These are phyloP conservation scores for Lichenothelia convexa DNA, from an alignment of 495 filamentous ascomycete genomes.

Conservation along the genomic window DNA sequence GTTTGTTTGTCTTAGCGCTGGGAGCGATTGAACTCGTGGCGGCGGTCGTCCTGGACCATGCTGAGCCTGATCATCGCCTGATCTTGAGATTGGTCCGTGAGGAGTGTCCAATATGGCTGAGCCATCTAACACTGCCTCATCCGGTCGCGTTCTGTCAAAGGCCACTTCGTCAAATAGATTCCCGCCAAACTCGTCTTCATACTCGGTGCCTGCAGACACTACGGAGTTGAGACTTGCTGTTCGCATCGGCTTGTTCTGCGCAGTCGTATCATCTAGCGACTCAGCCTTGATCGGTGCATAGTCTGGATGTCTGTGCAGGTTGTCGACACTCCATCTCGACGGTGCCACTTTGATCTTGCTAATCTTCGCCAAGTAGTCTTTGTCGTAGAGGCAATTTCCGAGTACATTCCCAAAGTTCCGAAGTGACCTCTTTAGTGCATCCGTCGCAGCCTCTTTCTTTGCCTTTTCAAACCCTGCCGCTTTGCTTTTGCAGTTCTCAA, in stretches of 20 bases:
- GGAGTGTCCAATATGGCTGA: no score
- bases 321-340: constrained; percentile 50
- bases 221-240: constrained; percentile 9
- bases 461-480: constrained; percentile 91
- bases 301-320: constrained; percentile 66
- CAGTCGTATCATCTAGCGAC: no score
- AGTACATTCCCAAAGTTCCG: constrained; percentile 90
- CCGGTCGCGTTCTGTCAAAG: constrained; percentile 8
- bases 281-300: constrained; percentile 32
- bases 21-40: constrained; percentile 15
- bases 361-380: constrained; percentile 71
- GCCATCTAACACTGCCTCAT: constrained; percentile 4
- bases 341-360: constrained; percentile 58
- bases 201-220: constrained; percentile 11
- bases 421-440: constrained; percentile 75
- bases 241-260: constrained; percentile 7
- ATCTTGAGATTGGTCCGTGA: no score
- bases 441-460: constrained; percentile 93
- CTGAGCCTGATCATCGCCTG: no score
- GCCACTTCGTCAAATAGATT: constrained; percentile 23
- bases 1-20: constrained; percentile 12
- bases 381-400: constrained; percentile 95
- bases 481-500: constrained; percentile 89
- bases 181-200: constrained; percentile 57
- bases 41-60: constrained; percentile 8